Evolutionary conservation across 2,329 filamentous ascomycete genomes (phyloP), one percentile per base, ranked within the genome.

Genomic region (Zalaria sp.): DNA sequence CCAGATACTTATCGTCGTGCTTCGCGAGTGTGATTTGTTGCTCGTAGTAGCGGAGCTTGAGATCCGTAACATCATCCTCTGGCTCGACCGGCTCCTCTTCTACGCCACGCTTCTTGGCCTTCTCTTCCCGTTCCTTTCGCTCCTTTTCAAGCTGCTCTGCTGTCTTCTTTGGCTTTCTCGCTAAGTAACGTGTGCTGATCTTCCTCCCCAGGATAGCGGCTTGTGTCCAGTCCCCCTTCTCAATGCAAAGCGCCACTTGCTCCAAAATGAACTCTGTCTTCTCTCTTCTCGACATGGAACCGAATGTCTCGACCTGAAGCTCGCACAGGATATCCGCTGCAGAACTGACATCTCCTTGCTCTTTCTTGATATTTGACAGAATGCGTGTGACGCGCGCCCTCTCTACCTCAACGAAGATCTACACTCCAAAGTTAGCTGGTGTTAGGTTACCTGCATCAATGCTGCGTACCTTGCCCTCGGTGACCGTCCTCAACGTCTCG

Each of bases 381-480:
- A 94, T 93, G 59, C 82, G 86, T 54, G 91, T 98, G 46, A 98
- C 81, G 52, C 91, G 83, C 49, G 91, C 91, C 52, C 91, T 81
- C 72, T 98, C 91, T 41, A 98, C 91, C 70, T 98, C 91, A 54
- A 98, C 89, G 57, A 98, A 98, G 61, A 98, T 98, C 82, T 81
- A 38, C 46, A 25, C 37, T 32, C 8, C n/a, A 11, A 39, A n/a
- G 35, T 27, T 27, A 29, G 28, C 7, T 25, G 9, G 27, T 10
- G 31, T 38, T 35, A 10, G 18, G 38, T 10, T 11, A 6, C 4
- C 6, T 32, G 29, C 4, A 5, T 34, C n/a, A 28, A 25, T 5
- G 6, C 18, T 29, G 47, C 67, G 34, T 55, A 81, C 77, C 73
- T 98, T 98, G 66, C 91, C 91, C 66, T 98, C 91, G 5, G 91